Evolutionary conservation across 2,329 filamentous ascomycete species (phyloP).

Genomic region (Aspergillus ibericus): DNA sequence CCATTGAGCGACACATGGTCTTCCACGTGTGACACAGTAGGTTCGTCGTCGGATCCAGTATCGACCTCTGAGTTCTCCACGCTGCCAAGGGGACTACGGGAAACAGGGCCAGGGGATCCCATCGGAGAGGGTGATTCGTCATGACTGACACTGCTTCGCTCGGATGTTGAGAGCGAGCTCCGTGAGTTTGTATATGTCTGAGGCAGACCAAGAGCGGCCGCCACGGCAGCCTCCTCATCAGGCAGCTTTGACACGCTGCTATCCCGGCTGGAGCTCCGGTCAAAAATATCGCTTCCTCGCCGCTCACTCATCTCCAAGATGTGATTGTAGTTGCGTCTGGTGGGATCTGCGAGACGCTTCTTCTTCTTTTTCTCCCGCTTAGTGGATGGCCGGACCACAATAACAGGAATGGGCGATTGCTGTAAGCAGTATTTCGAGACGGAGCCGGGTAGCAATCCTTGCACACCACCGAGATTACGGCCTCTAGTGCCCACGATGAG

Average conservation of each 20-base stretch:
- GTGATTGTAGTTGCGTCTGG: slow-evolving; percentile 71
- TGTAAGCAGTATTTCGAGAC: slow-evolving; percentile 95
- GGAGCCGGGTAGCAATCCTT: slow-evolving; percentile 81
- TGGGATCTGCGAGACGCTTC: slow-evolving; percentile 76
- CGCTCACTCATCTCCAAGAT: slow-evolving; percentile 68
- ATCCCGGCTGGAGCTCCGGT: slow-evolving; percentile 48
- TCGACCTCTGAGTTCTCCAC: slow-evolving; percentile 28
- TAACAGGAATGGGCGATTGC: slow-evolving; percentile 88
- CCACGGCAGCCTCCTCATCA: slow-evolving; percentile 53
- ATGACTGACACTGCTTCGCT: slow-evolving; percentile 34
- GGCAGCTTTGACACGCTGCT: slow-evolving; percentile 47
- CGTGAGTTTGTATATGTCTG: slow-evolving; percentile 32
- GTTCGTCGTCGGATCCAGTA: slow-evolving; percentile 17
- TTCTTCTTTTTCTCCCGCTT: slow-evolving; percentile 88
- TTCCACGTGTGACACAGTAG: slow-evolving; percentile 1
- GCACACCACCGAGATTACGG: slow-evolving; percentile 78
- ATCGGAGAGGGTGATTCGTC: slow-evolving; percentile 27
- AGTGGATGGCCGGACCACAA: slow-evolving; percentile 82
- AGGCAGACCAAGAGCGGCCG: slow-evolving; percentile 49
- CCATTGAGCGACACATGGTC: neutral
- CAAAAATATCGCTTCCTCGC: slow-evolving; percentile 54
- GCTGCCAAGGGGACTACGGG: slow-evolving; percentile 25
- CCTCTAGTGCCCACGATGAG: slow-evolving; percentile 87
- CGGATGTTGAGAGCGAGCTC: slow-evolving; percentile 37
- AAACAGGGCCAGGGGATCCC: slow-evolving; percentile 26